These are phyloP conservation scores for Suhomyces vadensis DNA, from an alignment of 805 yeast genomes.

Conservation along the genomic window DNA sequence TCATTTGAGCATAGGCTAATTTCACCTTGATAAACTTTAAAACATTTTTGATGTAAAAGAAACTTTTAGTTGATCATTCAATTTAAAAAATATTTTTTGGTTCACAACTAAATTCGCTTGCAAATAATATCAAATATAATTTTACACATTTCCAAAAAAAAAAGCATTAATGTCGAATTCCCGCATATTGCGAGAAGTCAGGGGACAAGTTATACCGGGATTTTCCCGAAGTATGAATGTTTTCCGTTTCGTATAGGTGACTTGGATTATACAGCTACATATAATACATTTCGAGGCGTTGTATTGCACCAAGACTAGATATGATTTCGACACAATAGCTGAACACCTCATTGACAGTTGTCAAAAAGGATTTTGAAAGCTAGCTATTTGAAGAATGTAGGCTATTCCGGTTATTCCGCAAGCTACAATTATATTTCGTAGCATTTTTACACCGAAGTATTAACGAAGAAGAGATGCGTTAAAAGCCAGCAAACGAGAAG, in stretches of 20 bases:
- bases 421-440: not conserved
- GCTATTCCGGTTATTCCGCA: not conserved
- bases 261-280: no score
- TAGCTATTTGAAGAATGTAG: no score
- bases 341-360: no score
- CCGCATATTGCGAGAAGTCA: no score
- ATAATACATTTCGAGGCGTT: no score
- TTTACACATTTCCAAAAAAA: no score
- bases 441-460: not conserved
- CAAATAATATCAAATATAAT: not conserved
- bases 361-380: no score
- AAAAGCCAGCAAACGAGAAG: not conserved
- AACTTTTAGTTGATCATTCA: not conserved
- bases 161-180: no score
- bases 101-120: not conserved
- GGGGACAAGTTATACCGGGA: not conserved
- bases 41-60: not conserved
- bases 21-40: not conserved
- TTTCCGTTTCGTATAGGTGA: no score
- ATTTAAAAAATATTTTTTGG: slow-evolving; percentile 1
- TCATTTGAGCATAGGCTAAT: not conserved
- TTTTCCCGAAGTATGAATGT: no score
- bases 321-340: no score
- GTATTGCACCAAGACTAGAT: not conserved
- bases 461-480: not conserved